A percentile compares a stretch with the other conserved stretches of the same genome.
These are phyloP conservation scores for Parsonsia alboflavescens DNA, from an alignment of 257 asterid genomes.

Conservation along the genomic window DNA sequence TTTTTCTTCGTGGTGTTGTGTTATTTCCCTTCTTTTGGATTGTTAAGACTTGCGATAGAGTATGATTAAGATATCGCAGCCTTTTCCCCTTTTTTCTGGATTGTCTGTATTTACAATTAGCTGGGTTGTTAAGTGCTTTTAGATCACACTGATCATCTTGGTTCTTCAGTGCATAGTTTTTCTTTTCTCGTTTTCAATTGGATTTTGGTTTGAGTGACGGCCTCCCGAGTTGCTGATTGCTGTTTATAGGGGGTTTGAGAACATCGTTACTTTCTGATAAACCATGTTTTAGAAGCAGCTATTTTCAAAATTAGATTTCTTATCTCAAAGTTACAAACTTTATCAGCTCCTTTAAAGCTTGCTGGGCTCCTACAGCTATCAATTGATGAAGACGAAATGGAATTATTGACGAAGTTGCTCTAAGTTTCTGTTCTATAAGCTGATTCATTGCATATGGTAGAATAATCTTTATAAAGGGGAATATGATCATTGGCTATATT, in stretches of 20 bases:
- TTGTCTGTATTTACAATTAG: background rate
- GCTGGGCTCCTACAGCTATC: background rate
- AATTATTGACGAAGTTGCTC: background rate
- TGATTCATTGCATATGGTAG: background rate
- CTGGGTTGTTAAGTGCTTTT: constrained; percentile 15
- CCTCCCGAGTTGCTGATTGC: background rate
- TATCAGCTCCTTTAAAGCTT: background rate
- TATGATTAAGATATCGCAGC: background rate
- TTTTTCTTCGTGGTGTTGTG: constrained; percentile 16
- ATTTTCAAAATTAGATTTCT: constrained; percentile 5
- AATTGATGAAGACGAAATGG: background rate
- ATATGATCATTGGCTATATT: background rate
- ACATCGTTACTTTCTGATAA: background rate
- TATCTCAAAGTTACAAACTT: background rate
- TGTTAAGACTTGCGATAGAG: background rate
- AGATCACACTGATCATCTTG: constrained; percentile 23
- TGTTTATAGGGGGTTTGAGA: background rate
- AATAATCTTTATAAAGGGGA: background rate
- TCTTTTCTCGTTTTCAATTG: background rate
- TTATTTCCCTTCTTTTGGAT: background rate
- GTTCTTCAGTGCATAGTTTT: background rate
- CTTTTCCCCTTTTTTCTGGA: background rate
- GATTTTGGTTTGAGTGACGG: constrained; percentile 4
- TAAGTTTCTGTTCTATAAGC: background rate
- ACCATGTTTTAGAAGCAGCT: background rate